Base-by-base conservation (phyloP, 495 filamentous ascomycete genomes). In the Immersiella caudata region DNA sequence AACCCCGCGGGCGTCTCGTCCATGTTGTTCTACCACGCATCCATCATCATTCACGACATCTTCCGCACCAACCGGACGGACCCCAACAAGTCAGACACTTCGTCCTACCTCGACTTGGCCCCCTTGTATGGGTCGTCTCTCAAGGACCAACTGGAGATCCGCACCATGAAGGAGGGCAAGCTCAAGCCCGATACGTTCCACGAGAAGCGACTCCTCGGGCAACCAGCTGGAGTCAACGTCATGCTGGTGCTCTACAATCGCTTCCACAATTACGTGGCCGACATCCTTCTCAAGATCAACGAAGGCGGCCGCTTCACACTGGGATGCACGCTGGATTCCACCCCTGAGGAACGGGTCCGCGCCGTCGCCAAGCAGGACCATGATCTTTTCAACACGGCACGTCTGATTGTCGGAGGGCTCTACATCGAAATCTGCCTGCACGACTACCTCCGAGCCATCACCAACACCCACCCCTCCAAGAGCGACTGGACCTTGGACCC, bases 1-100 rank as follows among this genome's bases (percentile, higher is more conserved):
- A 89, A 91, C 78, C 87, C 89, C 5, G 90, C 88, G 54, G 87
- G 88, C 61, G 86, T 95, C 33, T 93, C 91, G 1, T 89, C 89
- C 74, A 86, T 94, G 76, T 80, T 96, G n/a, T 94, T 91, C 79
- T 93, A 95, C 69, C 82, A 92, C 59, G 92, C 91, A 6, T 87
- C 89, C 24, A 90, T 94, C 66, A 92, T 96, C 68, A 94, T 93
- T 73, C 92, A 96, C 70, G 89, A 88, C 83, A 73, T 81, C 63
- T 84, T 82, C 64, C 71, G 76, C 11, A 82, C 81, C 20, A 74
- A 54, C 61, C 70, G 73, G 11, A 75, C 66, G 22, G 76, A 78
- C 57, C 66, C 66, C 51, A 76, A 72, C 60, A 78, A 70, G 64
- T 74, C 71, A 0, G 75, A 78, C 46, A 92, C 89, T 0, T 93